Percentiles rank a stretch among this genome's conserved stretches.
Evolutionary conservation across 371 early-diverging fungal genomes (phyloP).

Genomic region (Rhizopus stolonifer): DNA sequence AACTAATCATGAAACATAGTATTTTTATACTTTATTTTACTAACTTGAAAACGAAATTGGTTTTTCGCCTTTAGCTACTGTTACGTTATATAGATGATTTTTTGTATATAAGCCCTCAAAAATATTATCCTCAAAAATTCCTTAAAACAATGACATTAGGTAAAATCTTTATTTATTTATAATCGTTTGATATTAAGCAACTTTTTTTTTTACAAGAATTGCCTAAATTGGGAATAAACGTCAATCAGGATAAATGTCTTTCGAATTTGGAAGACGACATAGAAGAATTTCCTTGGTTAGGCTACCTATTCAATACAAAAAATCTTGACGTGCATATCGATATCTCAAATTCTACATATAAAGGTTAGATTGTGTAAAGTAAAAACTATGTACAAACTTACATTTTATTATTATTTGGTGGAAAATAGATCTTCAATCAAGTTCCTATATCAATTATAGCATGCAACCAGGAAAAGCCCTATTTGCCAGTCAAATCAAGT

Average conservation of each 20-base stretch:
- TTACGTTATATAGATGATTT: slow-evolving; percentile 85
- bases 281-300: slow-evolving; percentile 85
- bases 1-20: no score
- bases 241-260: slow-evolving; percentile 37
- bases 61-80: slow-evolving; percentile 44
- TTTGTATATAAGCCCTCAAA: slow-evolving; percentile 57
- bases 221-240: slow-evolving; percentile 43
- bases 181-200: not conserved
- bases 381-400: slow-evolving; percentile 20
- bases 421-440: slow-evolving; percentile 30
- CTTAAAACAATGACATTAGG: slow-evolving; percentile 45
- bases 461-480: slow-evolving; percentile 41
- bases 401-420: no score
- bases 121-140: slow-evolving; percentile 37
- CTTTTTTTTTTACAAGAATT: no score
- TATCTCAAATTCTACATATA: slow-evolving; percentile 47
- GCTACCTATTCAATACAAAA: slow-evolving; percentile 63
- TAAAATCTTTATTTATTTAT: slow-evolving; percentile 31
- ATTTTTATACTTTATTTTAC: no score
- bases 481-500: slow-evolving; percentile 9
- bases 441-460: slow-evolving; percentile 29
- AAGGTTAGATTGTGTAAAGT: slow-evolving; percentile 19
- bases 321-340: slow-evolving; percentile 68
- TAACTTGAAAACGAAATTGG: not conserved
- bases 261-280: slow-evolving; percentile 17